Conservation (phyloP, 768 basidiomycete species). For the Serendipita sp. region DNA sequence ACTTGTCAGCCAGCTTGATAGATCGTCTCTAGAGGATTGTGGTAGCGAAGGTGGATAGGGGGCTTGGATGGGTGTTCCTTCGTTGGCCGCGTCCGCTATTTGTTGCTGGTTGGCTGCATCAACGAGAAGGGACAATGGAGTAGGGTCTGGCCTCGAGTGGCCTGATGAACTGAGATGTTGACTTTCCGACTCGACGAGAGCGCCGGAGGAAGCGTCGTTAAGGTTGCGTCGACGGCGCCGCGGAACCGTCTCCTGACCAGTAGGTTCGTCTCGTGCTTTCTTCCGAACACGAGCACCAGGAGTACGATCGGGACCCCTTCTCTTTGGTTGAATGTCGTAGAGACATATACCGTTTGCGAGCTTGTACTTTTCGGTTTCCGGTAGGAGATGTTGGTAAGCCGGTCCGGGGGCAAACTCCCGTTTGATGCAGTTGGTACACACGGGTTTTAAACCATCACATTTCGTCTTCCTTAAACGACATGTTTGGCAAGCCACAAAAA, state of each 20-base stretch:
- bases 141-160: background rate
- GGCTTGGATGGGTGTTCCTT: background rate
- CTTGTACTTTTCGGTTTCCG: slow-evolving; percentile 30
- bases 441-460: slow-evolving; percentile 66
- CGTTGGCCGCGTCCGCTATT: background rate
- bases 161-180: background rate
- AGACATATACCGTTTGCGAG: background rate
- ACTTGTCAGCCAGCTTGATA: background rate
- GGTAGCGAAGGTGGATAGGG: background rate
- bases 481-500: slow-evolving; percentile 1
- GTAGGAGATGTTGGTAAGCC: slow-evolving; percentile 4
- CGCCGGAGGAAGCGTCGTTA: background rate
- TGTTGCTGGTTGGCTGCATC: background rate
- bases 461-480: slow-evolving; percentile 69
- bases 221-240: background rate
- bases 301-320: slow-evolving; percentile 63
- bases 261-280: slow-evolving; percentile 22
- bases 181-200: background rate
- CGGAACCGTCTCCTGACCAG: background rate
- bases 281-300: slow-evolving; percentile 47
- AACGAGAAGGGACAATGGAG: background rate
- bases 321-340: slow-evolving; percentile 59
- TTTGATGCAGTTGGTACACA: slow-evolving; percentile 51
- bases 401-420: slow-evolving; percentile 27
- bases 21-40: background rate